These are phyloP conservation scores for Candida broadrunensis DNA, from an alignment of 805 yeast genomes.

Conservation along the genomic window DNA sequence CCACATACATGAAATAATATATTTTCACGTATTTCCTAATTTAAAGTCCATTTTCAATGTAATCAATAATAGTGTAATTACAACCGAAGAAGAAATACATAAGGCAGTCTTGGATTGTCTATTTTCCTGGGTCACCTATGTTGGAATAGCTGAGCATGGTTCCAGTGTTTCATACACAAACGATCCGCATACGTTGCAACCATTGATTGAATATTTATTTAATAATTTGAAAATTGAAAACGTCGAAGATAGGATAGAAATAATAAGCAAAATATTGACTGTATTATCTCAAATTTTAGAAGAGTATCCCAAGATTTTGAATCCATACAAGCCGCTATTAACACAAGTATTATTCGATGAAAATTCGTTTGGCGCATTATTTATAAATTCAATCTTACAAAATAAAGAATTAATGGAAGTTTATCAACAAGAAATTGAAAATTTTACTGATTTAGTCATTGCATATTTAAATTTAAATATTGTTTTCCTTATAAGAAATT, in stretches of 20 bases:
- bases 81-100: conserved; percentile 5
- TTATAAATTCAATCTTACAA: conserved; percentile 30
- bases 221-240: conserved; percentile 9
- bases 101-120: conserved; percentile 21
- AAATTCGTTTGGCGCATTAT: conserved; percentile 42
- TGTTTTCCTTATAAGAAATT: conserved; percentile 35
- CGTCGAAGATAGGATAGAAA: conserved; percentile 10
- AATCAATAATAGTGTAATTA: conserved; percentile 7
- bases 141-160: conserved; percentile 31
- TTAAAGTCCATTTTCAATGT: conserved; percentile 14
- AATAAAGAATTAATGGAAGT: conserved; percentile 25
- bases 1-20: conserved; percentile 37
- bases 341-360: conserved; percentile 36
- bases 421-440: conserved; percentile 31
- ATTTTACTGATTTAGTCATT: conserved; percentile 45
- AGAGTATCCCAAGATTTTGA: conserved; percentile 40
- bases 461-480: conserved; percentile 47
- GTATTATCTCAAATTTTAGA: conserved; percentile 46
- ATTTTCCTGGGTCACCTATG: conserved; percentile 35
- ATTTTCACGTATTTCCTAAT: conserved; percentile 27
- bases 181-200: conserved; percentile 13
- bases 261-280: conserved; percentile 22
- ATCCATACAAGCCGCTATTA: conserved; percentile 23
- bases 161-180: conserved; percentile 29
- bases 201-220: conserved; percentile 20